Evolutionary conservation across 164 flowering plant species (phyloP), one percentile per base, ranked within the genome.

Genomic region (Hamamelis virginiana): DNA sequence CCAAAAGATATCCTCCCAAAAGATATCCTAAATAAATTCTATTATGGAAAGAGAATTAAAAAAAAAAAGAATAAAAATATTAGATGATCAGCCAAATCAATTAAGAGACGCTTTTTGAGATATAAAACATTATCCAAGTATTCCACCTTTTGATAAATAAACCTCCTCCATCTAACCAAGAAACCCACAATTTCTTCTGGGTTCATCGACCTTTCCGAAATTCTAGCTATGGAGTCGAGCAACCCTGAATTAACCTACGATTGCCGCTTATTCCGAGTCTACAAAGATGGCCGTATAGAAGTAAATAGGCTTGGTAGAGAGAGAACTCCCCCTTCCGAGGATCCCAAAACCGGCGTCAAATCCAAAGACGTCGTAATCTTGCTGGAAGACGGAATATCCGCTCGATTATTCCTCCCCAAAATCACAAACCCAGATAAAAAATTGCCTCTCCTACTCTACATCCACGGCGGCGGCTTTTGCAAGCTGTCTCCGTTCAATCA

Each of bases 401-500:
- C 72, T 45, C 76, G 85, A 0, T 45, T 82, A 1, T 78, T 70
- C 75, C 47, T 79, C 1, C 85, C 87, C 69, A 48, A 59, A 19
- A 6, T 50, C 53, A 3, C 10, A 25, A 62, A 38, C 48, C 55
- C 62, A 18, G 47, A 13, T 28, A 25, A 15, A 16, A 82, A 80
- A 22, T 70, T 81, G 41, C 88, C 88, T 3, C 65, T 85, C 21
- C 51, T 85, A 1, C 15, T 81, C 57, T 72, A 85, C 76, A n/a
- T 75, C 59, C 88, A 83, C 65, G 88, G 86, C 9, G 86, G 86
- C 1, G 88, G 74, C 2, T 85, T 85, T 62, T 69, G 77, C 71
- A 26, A 72, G 19, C 57, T 18, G 21, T 71, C 86, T 18, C 75
- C 88, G 59, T 78, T 75, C 52, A 27, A 70, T 4, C 22, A 66